phyloP scores from a whole-genome alignment of 352 stramenopile genomes.

The Phytophthora syringae region DNA sequence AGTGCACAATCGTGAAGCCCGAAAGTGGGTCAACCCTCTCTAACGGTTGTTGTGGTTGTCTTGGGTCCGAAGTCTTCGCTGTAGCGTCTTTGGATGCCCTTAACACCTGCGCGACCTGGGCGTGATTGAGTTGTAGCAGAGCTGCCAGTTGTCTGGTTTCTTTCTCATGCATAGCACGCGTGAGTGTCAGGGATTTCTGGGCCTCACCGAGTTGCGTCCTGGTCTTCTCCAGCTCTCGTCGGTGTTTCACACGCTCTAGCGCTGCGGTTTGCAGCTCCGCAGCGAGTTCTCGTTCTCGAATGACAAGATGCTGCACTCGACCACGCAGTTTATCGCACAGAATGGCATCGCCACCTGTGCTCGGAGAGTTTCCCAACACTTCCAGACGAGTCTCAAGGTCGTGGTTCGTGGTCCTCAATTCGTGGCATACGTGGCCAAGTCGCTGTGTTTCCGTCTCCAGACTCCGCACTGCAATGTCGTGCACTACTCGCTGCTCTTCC shows the following conservation, averaged over 20 bases:
- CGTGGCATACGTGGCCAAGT: slow-evolving; percentile 20
- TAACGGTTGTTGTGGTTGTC: slow-evolving; percentile 17
- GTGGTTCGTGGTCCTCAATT: slow-evolving; percentile 30
- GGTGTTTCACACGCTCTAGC: slow-evolving; percentile 42
- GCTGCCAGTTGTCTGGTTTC: slow-evolving; percentile 67
- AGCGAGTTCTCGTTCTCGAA: slow-evolving; percentile 29
- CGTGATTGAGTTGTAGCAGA: slow-evolving; percentile 46
- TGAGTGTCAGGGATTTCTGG: slow-evolving; percentile 55
- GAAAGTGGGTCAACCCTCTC: slow-evolving; percentile 57
- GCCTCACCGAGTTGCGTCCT: slow-evolving; percentile 38
- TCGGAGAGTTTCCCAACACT: slow-evolving; percentile 42
- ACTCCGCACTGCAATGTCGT: slow-evolving; percentile 25
- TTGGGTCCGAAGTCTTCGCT: background rate
- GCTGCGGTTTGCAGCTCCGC: slow-evolving; percentile 33
- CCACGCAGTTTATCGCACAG: slow-evolving; percentile 61
- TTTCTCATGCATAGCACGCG: slow-evolving; percentile 71
- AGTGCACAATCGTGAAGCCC: slow-evolving; percentile 36
- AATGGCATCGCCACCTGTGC: slow-evolving; percentile 50
- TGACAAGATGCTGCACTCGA: slow-evolving; percentile 33
- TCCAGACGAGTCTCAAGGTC: slow-evolving; percentile 40
- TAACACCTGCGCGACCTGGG: slow-evolving; percentile 48
- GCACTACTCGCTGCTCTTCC: slow-evolving; percentile 40
- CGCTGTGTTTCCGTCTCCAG: slow-evolving; percentile 48
- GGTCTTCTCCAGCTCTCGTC: slow-evolving; percentile 43
- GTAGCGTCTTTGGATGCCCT: slow-evolving; percentile 21